Percentiles rank a stretch among this genome's conserved stretches.
phyloP scores from a whole-genome alignment of 768 basidiomycete species.

The Psilocybe tampanensis region DNA sequence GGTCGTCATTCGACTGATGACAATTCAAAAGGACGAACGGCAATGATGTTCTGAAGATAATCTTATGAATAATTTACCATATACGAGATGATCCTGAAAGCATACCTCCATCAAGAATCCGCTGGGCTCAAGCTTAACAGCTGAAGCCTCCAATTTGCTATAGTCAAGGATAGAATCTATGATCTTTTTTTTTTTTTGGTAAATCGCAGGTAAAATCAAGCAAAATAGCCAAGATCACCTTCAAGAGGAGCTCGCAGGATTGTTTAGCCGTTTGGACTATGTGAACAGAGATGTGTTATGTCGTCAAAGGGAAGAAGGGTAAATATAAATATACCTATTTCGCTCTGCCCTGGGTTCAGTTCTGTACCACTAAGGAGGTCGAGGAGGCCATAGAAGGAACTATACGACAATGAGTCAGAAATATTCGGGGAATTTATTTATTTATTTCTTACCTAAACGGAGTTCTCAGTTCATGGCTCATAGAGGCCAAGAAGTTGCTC shows the following conservation, averaged over 20 bases:
- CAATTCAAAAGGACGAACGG: conserved; percentile 40
- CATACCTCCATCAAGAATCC: conserved; percentile 65
- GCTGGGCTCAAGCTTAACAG: conserved; percentile 69
- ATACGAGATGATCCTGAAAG: not conserved
- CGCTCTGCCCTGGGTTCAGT: conserved; percentile 66
- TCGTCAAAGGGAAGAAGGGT: not conserved
- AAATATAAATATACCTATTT: conserved; percentile 54
- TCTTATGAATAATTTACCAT: not conserved
- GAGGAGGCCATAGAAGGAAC: conserved; percentile 76
- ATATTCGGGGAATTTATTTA: not conserved
- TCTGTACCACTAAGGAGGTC: conserved; percentile 76
- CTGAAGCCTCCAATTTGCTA: conserved; percentile 78
- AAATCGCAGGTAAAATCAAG: conserved; percentile 3
- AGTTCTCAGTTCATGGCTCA: conserved; percentile 79
- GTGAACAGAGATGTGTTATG: conserved; percentile 5
- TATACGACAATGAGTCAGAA: conserved; percentile 21
- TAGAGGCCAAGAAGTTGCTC: conserved; percentile 75
- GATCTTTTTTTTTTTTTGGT: conserved; percentile 43
- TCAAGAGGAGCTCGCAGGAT: conserved; percentile 73
- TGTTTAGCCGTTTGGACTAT: conserved; percentile 78
- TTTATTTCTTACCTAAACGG: conserved; percentile 60
- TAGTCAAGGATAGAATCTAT: conserved; percentile 82
- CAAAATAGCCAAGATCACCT: conserved; percentile 38
- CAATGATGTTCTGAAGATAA: conserved; percentile 57
- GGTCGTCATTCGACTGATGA: conserved; percentile 1